phyloP scores from a whole-genome alignment of 805 yeast genomes.

The Saturnispora besseyi region DNA sequence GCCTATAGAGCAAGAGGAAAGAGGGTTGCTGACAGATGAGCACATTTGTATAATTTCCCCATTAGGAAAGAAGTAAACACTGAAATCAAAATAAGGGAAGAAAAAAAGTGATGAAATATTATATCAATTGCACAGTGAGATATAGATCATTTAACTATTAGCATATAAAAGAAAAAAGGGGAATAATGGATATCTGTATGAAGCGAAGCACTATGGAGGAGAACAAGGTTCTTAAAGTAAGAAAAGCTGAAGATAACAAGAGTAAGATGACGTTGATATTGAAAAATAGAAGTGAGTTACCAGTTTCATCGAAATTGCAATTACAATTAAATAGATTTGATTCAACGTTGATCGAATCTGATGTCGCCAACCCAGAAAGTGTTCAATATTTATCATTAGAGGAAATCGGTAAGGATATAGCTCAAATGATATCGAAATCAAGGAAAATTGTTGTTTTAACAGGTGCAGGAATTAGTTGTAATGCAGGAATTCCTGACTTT shows the following conservation, averaged over 20 bases:
- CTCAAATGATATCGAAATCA: constrained; percentile 36
- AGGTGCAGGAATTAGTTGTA: constrained; percentile 95
- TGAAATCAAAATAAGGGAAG: background rate
- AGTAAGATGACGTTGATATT: constrained; percentile 1
- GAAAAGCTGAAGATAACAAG: background rate
- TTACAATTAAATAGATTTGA: constrained; percentile 3
- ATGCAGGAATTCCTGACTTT: constrained; percentile 96
- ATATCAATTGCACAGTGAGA: background rate
- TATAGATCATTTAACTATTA: background rate
- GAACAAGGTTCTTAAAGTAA: background rate
- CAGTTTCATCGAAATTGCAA: background rate
- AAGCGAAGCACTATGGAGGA: background rate
- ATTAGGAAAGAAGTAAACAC: constrained; percentile 1
- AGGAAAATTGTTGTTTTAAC: constrained; percentile 62
- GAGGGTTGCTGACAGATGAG: background rate
- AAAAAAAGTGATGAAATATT: background rate
- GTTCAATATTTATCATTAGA: constrained; percentile 6
- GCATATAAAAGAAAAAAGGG: background rate
- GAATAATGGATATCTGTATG: background rate
- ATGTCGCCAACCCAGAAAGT: background rate
- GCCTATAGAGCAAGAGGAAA: too few relatives aligned
- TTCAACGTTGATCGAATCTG: constrained; percentile 6
- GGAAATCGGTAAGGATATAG: constrained; percentile 23
- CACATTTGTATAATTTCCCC: background rate
- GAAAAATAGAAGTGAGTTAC: background rate